phyloP scores from a whole-genome alignment of 805 yeast genomes.

The Cyberlindnera xylosilytica region DNA sequence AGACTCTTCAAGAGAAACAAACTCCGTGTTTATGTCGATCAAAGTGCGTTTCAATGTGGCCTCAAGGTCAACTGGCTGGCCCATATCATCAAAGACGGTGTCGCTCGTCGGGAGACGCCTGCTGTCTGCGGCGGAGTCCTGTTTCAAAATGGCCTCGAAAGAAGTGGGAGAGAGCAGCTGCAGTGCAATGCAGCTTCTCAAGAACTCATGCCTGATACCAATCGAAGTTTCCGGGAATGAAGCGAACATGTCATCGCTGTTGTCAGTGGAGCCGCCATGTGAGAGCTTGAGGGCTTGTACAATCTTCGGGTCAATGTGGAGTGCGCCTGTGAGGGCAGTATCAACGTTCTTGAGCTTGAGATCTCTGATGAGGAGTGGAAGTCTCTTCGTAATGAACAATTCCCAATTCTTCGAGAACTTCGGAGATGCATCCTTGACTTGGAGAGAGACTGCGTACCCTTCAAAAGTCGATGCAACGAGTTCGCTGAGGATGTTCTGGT shows the following conservation, averaged over 20 bases:
- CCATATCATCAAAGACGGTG: conserved; percentile 32
- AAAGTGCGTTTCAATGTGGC: conserved; percentile 29
- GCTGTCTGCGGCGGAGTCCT: conserved; percentile 37
- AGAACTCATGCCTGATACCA: conserved; percentile 50
- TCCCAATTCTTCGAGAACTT: conserved; percentile 41
- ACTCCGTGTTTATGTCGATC: conserved; percentile 43
- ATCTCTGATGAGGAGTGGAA: conserved; percentile 43
- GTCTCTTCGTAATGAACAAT: conserved; percentile 40
- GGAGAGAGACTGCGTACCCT: conserved; percentile 36
- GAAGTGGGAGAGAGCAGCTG: conserved; percentile 34
- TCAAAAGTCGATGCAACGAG: conserved; percentile 43
- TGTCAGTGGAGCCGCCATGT: conserved; percentile 16
- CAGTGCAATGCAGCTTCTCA: conserved; percentile 42
- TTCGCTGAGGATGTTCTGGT: conserved; percentile 33
- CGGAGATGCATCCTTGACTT: conserved; percentile 32
- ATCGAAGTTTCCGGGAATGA: conserved; percentile 43
- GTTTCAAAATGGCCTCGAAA: conserved; percentile 34
- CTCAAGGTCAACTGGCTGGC: conserved; percentile 30
- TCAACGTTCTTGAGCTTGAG: conserved; percentile 29
- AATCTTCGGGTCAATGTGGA: conserved; percentile 32
- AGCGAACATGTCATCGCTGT: conserved; percentile 46
- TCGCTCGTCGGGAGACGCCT: conserved; percentile 33
- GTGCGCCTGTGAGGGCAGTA: conserved; percentile 27
- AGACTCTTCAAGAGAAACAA: conserved; percentile 49
- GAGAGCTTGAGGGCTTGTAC: conserved; percentile 27